Percentiles rank a stretch among this genome's conserved stretches.
Conservation (phyloP, 495 filamentous ascomycete species). For the Neurospora tetrasperma region DNA sequence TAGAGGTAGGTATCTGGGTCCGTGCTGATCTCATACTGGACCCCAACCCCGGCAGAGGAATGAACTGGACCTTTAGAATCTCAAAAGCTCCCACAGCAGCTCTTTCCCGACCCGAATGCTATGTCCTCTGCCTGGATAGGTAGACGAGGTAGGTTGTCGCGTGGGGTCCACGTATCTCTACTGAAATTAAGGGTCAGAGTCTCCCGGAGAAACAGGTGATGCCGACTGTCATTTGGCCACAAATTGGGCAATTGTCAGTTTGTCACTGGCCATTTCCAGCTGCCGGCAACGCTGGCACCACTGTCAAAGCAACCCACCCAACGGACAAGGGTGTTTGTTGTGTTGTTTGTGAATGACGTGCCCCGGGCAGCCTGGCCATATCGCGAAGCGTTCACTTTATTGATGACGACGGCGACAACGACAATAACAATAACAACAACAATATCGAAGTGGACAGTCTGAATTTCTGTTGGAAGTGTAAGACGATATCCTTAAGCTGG, state of each 20-base stretch:
- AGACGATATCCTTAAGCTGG: background rate
- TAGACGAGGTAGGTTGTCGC: background rate
- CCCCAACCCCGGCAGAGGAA: background rate
- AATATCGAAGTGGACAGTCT: background rate
- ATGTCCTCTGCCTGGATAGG: background rate
- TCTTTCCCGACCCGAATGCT: background rate
- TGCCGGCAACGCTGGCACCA: background rate
- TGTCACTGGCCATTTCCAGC: background rate
- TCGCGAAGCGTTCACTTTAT: background rate
- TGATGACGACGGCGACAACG: background rate
- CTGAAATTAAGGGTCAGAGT: background rate
- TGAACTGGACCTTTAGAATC: background rate
- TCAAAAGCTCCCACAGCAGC: background rate
- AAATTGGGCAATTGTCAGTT: background rate
- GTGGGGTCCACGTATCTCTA: background rate
- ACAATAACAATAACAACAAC: background rate
- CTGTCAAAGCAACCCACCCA: background rate
- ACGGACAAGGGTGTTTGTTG: background rate
- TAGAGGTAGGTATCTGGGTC: background rate
- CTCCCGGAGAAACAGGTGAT: background rate
- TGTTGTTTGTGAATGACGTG: conserved; percentile 8
- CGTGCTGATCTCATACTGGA: background rate
- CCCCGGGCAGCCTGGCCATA: background rate
- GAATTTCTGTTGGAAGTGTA: background rate
- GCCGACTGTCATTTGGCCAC: background rate